Evolutionary conservation across 208 protist species (phyloP), one percentile per base, ranked within the genome.

Genomic region (Vickermania spadyakhi): DNA sequence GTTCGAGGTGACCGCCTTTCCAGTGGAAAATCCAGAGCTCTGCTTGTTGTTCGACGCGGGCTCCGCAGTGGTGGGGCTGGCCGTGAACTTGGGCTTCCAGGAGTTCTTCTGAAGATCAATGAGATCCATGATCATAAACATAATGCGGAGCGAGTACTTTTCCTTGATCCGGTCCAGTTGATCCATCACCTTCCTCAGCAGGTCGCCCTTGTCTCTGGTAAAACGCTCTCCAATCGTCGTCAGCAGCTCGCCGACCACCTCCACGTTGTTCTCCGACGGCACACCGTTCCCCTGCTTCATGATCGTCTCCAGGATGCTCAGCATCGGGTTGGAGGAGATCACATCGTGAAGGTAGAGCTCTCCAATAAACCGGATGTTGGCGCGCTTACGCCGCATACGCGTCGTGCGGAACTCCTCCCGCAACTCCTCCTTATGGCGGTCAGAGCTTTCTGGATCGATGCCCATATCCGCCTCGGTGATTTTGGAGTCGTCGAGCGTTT

Each of bases 281-380:
- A 74, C 68, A 22, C 68, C 76, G 2, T 73, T 71, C 28, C 72
- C 68, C n/a, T 45, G 60, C 14, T 53, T 58, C 66, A 92, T 82
- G 25, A 80, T 84, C 27, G 73, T 70, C 2, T 79, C 67, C 51
- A 90, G 76, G 45, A 95, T 81, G 26, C 66, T 73, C 60, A 88
- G 72, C 73, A 92, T 89, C 14, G 80, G 86, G 21, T 58, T 56
- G 57, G 79, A 60, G 1, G 78, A 79, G 28, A 95, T 69, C n/a
- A 90, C 81, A 13, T 77, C 75, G 58, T 75, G 66, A 53, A 92
- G 75, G 63, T 80, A 95, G 31, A 95, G 70, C 67, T 92, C 79
- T 18, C 88, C 88, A 51, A 92, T 79, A 60, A 95, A 95, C 22
- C 73, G 80, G 76, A 95, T 92, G 66, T 95, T 95, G 2, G 88